Evolutionary conservation across 306 rosid species (phyloP), one percentile per base, ranked within the genome.

Genomic region (Adenanthera pavonina): DNA sequence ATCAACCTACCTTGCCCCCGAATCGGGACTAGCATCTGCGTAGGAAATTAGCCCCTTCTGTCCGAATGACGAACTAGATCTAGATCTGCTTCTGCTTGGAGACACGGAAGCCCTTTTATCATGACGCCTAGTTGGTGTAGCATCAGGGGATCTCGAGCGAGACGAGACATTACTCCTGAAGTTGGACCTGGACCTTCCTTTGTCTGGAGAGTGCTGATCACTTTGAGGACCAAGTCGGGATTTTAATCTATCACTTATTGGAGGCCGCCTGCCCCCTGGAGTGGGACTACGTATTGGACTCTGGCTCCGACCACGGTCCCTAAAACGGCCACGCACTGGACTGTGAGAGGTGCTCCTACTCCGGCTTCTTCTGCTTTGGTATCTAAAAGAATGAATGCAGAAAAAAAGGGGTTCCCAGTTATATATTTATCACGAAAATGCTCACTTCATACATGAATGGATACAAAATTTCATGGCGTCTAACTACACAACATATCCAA

Each of bases 1-100:
- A 44, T 69, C 7, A 76, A 68, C 67, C 81, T 86, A 91, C 57
- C 78, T 82, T 35, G 86, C 48, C 56, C 79, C 89, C 25, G 86
- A 89, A 80, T 84, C 92, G 60, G 92, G 99, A 86, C 94, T 93
- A 6, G 75, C 84, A 79, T 95, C 97, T 30, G 92, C 99, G 43
- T 95, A 93, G 25, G 98, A 95, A 83, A 95, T 98, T 84, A 95
- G 84, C 41, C 98, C 96, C 79, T 90, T 89, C 70, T 90, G 98
- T 43, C 89, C 96, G 5, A 91, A 74, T 59, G 86, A 80, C 68
- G 99, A 89, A 87, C 92, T 93, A 5, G 99, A 92, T 69, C 90
- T 85, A 61, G 99, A 91, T 81, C 89, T 84, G 80, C 86, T 82
- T 81, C 89, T 82, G 80, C 86, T 82, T 40, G 90, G 91, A 60